Base-by-base conservation (phyloP, 352 stramenopile species). In the Globisporangium apiculatum region DNA sequence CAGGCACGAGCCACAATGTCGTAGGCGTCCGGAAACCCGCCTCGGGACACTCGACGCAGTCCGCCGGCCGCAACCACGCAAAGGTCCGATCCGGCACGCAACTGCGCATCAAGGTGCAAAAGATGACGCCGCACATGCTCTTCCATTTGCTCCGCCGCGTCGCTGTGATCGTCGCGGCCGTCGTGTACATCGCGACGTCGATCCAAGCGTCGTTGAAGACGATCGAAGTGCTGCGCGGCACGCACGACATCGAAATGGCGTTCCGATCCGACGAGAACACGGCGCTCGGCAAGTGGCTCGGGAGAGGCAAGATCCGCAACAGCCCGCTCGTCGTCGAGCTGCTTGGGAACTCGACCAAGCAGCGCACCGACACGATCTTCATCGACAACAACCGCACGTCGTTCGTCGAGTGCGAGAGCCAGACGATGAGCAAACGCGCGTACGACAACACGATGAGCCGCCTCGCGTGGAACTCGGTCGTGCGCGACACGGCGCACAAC, bases 261-360 rank as follows among this genome's bases (percentile, higher is more conserved):
- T 50, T 50, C 46, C 15, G 18, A 9, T 31, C 46, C 4, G 46
- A 50, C 15, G 15, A 24, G 3, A 50, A 18, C 15, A 50, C 15
- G 14, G 46, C 17, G 50, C 37, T 55, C 50, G 11, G 9, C 35
- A 55, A 55, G 50, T 55, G 37, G 31, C 50, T 55, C 35, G 50
- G 50, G 9, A 55, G n/a, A 17, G 50, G 50, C 31, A 45, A 41
- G 37, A 18, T 55, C 37, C 50, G 50, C 14, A 8, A 41, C 37
- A 55, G 50, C 1, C 50, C 50, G 5, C 37, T 55, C 12, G 50
- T 55, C n/a, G 17, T 35, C 4, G 9, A 55, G 6, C 5, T 55
- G 9, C 50, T 55, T n/a, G 50, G 50, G 37, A 55, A 55, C 50
- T 45, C 50, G 6, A 55, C 50, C 7, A 35, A 18, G 35, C n/a